These are phyloP conservation scores for Hortiboletus rubellus DNA, from an alignment of 1,284 basidiomycete species.

Conservation along the genomic window DNA sequence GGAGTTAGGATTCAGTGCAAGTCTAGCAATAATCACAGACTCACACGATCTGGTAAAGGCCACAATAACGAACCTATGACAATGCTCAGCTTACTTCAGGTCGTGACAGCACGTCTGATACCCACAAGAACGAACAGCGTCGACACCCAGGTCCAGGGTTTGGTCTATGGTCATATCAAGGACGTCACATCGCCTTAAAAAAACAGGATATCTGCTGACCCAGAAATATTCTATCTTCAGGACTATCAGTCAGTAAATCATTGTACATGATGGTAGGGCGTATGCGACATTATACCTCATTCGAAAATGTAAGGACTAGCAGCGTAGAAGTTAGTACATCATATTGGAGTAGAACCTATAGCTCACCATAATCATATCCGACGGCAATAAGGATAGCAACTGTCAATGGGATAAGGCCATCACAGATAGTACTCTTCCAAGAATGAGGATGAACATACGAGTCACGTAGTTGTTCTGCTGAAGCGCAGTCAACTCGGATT, in stretches of 20 bases:
- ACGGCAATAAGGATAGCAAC: no score
- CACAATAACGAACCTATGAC: not conserved
- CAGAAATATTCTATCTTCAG: conserved; percentile 1
- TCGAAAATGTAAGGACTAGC: not conserved
- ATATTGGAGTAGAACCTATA: no score
- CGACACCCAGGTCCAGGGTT: not conserved
- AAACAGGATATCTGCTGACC: not conserved
- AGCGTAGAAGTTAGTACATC: not conserved
- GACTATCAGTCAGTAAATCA: not conserved
- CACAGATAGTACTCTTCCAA: no score
- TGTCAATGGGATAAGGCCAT: not conserved
- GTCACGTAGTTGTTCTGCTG: not conserved
- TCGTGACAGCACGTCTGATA: not conserved
- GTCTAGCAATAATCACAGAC: not conserved
- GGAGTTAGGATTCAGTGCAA: not conserved
- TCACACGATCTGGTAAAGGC: not conserved
- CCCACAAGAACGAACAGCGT: not conserved
- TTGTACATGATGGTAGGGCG: not conserved
- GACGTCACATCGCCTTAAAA: no score
- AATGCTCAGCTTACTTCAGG: not conserved
- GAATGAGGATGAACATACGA: no score
- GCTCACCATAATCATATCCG: no score
- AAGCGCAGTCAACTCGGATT: not conserved
- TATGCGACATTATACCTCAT: not conserved
- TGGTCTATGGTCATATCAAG: not conserved